Conservation (phyloP, 139 green algal genomes). For the Micromonas pusilla region DNA sequence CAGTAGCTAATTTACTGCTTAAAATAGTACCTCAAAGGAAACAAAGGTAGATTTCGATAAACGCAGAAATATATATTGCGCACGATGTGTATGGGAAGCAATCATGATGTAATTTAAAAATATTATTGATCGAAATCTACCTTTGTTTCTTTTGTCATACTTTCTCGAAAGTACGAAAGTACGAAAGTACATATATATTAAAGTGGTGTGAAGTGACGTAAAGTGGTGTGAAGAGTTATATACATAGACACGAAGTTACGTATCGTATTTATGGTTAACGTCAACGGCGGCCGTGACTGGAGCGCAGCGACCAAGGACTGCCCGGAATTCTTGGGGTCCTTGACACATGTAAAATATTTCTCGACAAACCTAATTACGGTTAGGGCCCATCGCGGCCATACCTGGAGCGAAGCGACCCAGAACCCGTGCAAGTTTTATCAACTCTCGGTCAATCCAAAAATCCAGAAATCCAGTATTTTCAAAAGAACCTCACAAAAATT, state of each 20-base stretch:
- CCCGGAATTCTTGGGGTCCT: neutral
- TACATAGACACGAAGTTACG: neutral
- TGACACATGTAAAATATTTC: neutral
- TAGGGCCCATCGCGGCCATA: neutral
- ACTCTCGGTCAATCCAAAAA: conserved; percentile 1
- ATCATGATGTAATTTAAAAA: too few relatives aligned
- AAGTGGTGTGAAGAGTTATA: neutral
- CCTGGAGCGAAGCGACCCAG: neutral
- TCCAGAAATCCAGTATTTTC: conserved; percentile 2
- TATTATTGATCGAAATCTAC: too few relatives aligned
- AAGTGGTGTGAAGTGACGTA: neutral
- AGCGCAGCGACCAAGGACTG: neutral
- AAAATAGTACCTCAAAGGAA: too few relatives aligned
- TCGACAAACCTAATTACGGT: conserved; percentile 1
- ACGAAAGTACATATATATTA: neutral
- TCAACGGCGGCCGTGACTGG: neutral
- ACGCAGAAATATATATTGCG: too few relatives aligned
- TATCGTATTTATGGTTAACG: conserved; percentile 3
- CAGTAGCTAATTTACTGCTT: too few relatives aligned
- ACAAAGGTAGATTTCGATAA: too few relatives aligned
- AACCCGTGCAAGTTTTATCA: conserved; percentile 1
- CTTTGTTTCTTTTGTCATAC: too few relatives aligned
- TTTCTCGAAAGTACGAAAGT: neutral
- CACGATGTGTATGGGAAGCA: too few relatives aligned
- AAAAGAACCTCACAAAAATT: conserved; percentile 4